These are phyloP conservation scores for Rhizopogon sp. DNA, from an alignment of 768 basidiomycete genomes.

Conservation along the genomic window DNA sequence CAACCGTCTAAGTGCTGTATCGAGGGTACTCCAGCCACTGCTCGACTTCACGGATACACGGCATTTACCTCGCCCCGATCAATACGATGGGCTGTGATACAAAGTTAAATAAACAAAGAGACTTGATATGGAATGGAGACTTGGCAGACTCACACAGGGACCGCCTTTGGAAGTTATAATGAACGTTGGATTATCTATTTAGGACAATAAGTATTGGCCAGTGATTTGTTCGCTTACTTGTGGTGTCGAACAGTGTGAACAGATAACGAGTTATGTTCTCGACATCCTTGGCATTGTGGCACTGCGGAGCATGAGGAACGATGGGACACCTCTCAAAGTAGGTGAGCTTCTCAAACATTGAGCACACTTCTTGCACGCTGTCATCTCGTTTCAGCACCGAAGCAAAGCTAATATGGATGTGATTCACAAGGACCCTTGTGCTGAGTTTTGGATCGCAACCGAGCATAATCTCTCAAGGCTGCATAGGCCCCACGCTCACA, in stretches of 20 bases:
- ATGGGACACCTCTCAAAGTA: background rate
- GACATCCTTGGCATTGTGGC: background rate
- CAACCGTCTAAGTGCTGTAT: slow-evolving; percentile 11
- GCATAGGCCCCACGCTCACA: background rate
- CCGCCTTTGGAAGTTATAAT: background rate
- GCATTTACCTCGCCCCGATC: slow-evolving; percentile 24
- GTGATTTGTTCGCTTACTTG: background rate
- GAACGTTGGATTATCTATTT: background rate
- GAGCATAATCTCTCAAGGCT: background rate
- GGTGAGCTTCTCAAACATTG: background rate
- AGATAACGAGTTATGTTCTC: background rate
- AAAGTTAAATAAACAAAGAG: background rate
- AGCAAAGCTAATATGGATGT: background rate
- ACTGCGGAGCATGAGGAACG: background rate
- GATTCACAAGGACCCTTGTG: background rate
- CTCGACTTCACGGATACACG: slow-evolving; percentile 18
- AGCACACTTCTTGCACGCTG: background rate
- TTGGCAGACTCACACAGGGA: background rate
- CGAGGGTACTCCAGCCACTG: slow-evolving; percentile 12
- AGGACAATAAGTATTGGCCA: background rate
- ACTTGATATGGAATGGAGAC: background rate
- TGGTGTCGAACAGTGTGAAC: background rate
- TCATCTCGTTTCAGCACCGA: background rate
- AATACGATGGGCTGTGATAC: slow-evolving; percentile 24
- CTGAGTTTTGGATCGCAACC: background rate